Base-by-base conservation (phyloP, 1,284 basidiomycete species). In the Meira miltonrushii region DNA sequence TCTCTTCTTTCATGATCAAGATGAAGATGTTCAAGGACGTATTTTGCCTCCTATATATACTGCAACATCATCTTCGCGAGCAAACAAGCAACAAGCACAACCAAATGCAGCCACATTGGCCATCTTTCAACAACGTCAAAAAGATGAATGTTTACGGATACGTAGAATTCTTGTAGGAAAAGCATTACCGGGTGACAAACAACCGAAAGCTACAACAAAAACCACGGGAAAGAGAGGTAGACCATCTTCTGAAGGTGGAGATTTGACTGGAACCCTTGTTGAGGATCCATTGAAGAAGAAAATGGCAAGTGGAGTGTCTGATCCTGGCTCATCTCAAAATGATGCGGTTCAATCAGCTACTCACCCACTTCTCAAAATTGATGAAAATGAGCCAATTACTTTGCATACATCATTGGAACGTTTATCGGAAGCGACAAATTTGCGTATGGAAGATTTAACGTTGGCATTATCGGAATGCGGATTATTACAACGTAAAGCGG, bases 381-480 rank as follows among this genome's bases (percentile, higher is more conserved):
- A 48, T 8, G 21, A 60, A 1, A 40, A 17, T 13, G n/a, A 46
- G 2, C 9, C 10, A 23, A 15, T 55, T 28, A n/a, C 12, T 11
- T 39, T 72, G 33, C 50, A 51, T 3, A 72, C 77, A 28, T 69
- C 68, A 12, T 63, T 79, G 3, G 74, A 69, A 15, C 44, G 89
- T 38, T 84, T 96, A 58, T 86, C 90, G 2, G 81, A 82, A 11
- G 88, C 88, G 12, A 91, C 90, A 44, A 87, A 89, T 78, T 80
- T 97, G 55, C 84, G 90, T 1, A 78, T 86, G 0, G 92, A 96
- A 64, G 93, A 97, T 74, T 85, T 87, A 0, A 87, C 90, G 0
- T 90, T 92, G 76, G 88, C 92, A 1, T 80, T 97, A 57, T 86
- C 88, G 57, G 91, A 95, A 75, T 87, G 88, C 55, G 91, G 92